Percentiles rank a stretch among this genome's conserved stretches.
Conservation (phyloP, 306 rosid genomes). For the Quercus aquifolioides region DNA sequence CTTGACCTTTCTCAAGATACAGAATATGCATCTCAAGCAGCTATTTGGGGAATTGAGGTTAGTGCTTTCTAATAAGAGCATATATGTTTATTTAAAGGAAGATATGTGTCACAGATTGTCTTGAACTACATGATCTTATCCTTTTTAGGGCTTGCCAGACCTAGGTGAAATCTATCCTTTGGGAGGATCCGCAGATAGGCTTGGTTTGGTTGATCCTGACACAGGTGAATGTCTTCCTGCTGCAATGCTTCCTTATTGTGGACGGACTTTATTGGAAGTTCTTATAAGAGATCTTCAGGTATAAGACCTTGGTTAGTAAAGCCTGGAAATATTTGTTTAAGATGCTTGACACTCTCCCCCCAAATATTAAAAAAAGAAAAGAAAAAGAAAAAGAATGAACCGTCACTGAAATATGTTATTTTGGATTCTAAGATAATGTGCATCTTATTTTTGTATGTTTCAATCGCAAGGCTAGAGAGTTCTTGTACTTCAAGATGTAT, state of each 20-base stretch:
- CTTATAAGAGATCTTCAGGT: slow-evolving; percentile 99
- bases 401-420: slow-evolving; percentile 12
- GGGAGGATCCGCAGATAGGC: slow-evolving; percentile 99
- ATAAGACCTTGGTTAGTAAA: slow-evolving; percentile 35
- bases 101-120: slow-evolving; percentile 18
- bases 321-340: slow-evolving; percentile 8
- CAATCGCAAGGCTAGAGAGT: slow-evolving; percentile 84
- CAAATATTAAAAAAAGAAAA: background rate
- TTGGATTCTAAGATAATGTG: background rate
- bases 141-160: slow-evolving; percentile 89
- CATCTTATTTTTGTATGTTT: slow-evolving; percentile 24
- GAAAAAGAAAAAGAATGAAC: background rate
- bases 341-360: slow-evolving; percentile 3
- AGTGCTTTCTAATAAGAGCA: slow-evolving; percentile 22
- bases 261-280: slow-evolving; percentile 93
- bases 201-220: slow-evolving; percentile 76
- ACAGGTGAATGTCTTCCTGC: slow-evolving; percentile 98
- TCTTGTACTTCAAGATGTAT: slow-evolving; percentile 84
- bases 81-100: background rate
- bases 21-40: slow-evolving; percentile 92
- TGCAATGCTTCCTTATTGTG: slow-evolving; percentile 95
- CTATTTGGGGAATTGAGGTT: slow-evolving; percentile 98
- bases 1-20: slow-evolving; percentile 70
- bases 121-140: slow-evolving; percentile 44
- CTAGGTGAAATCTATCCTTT: slow-evolving; percentile 97